phyloP scores from a whole-genome alignment of 208 protist species.

The Plasmodiophora brassicae region DNA sequence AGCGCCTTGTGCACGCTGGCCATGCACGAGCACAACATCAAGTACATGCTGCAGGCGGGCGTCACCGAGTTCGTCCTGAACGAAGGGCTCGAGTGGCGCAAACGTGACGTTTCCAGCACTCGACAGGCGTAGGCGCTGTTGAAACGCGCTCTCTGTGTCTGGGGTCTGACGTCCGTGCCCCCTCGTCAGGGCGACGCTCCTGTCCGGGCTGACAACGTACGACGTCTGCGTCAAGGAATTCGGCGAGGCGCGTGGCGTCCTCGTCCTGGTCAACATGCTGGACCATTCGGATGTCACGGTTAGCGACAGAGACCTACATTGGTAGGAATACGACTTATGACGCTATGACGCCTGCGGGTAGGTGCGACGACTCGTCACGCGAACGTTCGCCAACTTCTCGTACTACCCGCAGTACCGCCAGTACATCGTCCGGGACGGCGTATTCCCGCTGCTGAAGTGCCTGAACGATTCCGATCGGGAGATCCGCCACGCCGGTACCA shows the following conservation, averaged over 20 bases:
- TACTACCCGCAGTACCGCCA: constrained; percentile 12
- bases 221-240: neutral
- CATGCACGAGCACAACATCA: neutral
- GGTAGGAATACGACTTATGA: too few species aligned
- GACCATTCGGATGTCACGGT: constrained; percentile 1
- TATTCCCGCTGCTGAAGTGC: constrained; percentile 23
- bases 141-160: too few species aligned
- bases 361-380: neutral
- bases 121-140: neutral
- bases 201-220: neutral
- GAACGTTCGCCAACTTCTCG: constrained; percentile 17
- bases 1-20: constrained; percentile 4
- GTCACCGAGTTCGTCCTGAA: neutral
- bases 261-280: neutral
- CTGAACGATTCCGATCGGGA: constrained; percentile 23
- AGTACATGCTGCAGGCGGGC: constrained; percentile 4
- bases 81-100: neutral
- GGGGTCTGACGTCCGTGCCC: neutral
- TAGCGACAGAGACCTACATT: too few species aligned
- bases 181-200: neutral
- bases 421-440: constrained; percentile 20
- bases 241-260: neutral
- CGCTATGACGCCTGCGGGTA: neutral
- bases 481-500: neutral
- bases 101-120: neutral